phyloP scores from a whole-genome alignment of 2,329 filamentous ascomycete genomes.

The Huntiella abstrusa region DNA sequence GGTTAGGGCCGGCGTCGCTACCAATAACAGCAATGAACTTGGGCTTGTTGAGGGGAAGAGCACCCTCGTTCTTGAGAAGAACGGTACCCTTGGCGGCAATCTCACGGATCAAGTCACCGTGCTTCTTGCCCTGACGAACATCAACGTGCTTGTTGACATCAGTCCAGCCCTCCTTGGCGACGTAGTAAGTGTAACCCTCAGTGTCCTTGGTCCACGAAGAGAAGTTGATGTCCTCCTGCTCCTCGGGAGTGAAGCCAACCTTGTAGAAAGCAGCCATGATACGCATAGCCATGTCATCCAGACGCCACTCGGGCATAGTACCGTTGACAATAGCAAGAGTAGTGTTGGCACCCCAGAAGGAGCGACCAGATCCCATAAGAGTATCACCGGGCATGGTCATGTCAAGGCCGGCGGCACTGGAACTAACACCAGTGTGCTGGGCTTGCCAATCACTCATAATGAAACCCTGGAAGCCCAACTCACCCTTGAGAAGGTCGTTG shows the following conservation, averaged over 20 bases:
- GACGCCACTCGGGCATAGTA: conserved; percentile 65
- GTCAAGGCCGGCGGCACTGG: conserved; percentile 55
- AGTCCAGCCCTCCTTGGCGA: conserved; percentile 40
- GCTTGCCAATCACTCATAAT: conserved; percentile 68
- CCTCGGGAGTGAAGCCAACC: conserved; percentile 34
- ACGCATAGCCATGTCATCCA: conserved; percentile 84
- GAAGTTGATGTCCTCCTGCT: conserved; percentile 51
- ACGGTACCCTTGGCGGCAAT: conserved; percentile 67
- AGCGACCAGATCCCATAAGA: conserved; percentile 49
- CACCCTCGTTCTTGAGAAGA: conserved; percentile 67
- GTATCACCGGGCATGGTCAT: conserved; percentile 85
- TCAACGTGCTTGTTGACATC: conserved; percentile 68
- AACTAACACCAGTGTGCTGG: conserved; percentile 49
- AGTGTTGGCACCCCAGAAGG: conserved; percentile 73
- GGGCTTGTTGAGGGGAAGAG: conserved; percentile 61
- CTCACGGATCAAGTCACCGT: conserved; percentile 56
- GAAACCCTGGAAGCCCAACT: conserved; percentile 61
- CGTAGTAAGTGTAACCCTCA: conserved; percentile 47
- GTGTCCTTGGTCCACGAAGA: conserved; percentile 71
- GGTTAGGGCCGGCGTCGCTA: conserved; percentile 61
- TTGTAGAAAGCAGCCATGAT: conserved; percentile 57
- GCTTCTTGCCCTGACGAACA: conserved; percentile 52
- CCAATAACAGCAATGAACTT: conserved; percentile 62
- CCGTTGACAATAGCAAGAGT: conserved; percentile 79
- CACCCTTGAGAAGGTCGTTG: conserved; percentile 59